These are phyloP conservation scores for Lactarius sanguifluus DNA, from an alignment of 768 basidiomycete genomes.

Conservation along the genomic window DNA sequence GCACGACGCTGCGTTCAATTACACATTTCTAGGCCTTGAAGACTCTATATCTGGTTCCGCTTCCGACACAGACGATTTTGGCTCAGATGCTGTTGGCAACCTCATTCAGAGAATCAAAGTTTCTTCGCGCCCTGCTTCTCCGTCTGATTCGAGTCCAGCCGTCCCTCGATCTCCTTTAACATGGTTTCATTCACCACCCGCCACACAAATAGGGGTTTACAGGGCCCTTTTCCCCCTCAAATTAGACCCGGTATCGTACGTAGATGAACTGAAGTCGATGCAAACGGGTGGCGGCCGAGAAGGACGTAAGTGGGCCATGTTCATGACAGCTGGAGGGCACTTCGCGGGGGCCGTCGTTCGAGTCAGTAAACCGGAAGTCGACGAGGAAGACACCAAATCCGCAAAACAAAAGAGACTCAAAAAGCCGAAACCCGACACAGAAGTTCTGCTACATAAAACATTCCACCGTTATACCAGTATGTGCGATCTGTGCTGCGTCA, in stretches of 20 bases:
- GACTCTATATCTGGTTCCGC: conserved; percentile 93
- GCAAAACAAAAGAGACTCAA: conserved; percentile 45
- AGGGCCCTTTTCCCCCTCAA: conserved; percentile 63
- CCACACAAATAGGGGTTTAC: conserved; percentile 90
- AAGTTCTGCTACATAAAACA: conserved; percentile 87
- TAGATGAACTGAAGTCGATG: conserved; percentile 63
- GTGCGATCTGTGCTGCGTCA: conserved; percentile 35
- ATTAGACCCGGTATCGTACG: conserved; percentile 46
- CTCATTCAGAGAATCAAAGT: conserved; percentile 64
- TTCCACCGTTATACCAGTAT: conserved; percentile 98
- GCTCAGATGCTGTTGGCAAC: conserved; percentile 58
- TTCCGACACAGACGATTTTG: conserved; percentile 60
- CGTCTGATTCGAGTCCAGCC: conserved; percentile 41
- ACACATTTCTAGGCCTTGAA: conserved; percentile 53
- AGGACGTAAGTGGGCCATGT: conserved; percentile 86
- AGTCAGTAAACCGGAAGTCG: conserved; percentile 52
- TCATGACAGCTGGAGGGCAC: conserved; percentile 97
- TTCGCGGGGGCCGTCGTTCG: conserved; percentile 91
- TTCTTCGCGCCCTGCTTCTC: conserved; percentile 47
- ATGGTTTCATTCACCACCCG: conserved; percentile 89
- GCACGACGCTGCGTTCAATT: not conserved
- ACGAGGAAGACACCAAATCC: conserved; percentile 40
- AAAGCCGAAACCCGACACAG: conserved; percentile 71
- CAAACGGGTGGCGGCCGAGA: conserved; percentile 49
- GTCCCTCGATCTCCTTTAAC: conserved; percentile 65